Percentiles rank a stretch among this genome's conserved stretches.
Conservation (phyloP, 371 early-diverging fungal species). For the Mucor lusitanicus region DNA sequence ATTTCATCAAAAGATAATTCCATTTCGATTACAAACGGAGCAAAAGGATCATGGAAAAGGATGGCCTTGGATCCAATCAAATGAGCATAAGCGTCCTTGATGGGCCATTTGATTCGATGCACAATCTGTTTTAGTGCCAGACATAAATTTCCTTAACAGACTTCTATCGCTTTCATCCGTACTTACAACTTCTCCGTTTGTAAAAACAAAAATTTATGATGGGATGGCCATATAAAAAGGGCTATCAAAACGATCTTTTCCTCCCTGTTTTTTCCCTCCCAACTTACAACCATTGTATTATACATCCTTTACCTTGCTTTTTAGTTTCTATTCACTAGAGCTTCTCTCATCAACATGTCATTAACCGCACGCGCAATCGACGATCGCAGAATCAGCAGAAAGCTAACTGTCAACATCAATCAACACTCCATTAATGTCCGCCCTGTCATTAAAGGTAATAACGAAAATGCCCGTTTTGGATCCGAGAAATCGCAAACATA, state of each 20-base stretch:
- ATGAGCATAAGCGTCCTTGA: not conserved
- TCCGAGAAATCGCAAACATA: not conserved
- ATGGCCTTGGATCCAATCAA: not conserved
- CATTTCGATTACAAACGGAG: not conserved
- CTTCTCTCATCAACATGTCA: not conserved
- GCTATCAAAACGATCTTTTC: not conserved
- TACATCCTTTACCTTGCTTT: too few relatives aligned
- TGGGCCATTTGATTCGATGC: not conserved
- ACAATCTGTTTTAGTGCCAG: not conserved
- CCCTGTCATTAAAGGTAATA: slow-evolving; percentile 45
- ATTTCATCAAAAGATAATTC: not conserved
- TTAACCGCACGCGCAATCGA: not conserved
- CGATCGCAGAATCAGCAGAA: slow-evolving; percentile 34
- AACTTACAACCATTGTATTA: too few relatives aligned
- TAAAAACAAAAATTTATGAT: not conserved
- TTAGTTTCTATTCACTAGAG: not conserved
- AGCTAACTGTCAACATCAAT: slow-evolving; percentile 38
- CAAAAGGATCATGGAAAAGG: not conserved
- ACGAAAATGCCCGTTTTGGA: not conserved
- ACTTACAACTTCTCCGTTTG: not conserved
- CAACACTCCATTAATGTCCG: slow-evolving; percentile 36
- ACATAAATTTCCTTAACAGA: not conserved
- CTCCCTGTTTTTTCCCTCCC: slow-evolving; percentile 10
- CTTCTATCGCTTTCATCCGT: not conserved
- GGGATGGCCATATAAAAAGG: not conserved